Base-by-base conservation (phyloP, 345 rosid species). In the Salix arbutifolia region DNA sequence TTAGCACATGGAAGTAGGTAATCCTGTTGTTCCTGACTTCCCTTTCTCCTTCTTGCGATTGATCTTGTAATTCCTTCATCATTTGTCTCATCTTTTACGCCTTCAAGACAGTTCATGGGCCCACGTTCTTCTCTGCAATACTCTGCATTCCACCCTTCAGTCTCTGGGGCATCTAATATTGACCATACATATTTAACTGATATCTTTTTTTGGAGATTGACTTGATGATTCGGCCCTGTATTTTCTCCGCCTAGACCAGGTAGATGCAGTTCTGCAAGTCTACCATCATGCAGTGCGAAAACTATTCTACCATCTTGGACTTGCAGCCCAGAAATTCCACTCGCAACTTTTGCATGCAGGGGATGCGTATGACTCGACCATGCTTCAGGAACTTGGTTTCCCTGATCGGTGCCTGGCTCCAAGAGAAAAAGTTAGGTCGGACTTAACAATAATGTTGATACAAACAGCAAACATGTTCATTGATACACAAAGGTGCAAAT, bases 91-190 rank as follows among this genome's bases (percentile, higher is more conserved):
- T 89, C 89, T 77, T 86, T 91, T 56, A 75, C 80, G 62, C 93
- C 91, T 26, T 79, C 67, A 9, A 91, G 72, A 86, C 95, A 89
- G 76, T 86, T 88, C 75, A 68, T 66, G 9, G 90, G 89, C 42
- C 93, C 90, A 13, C 89, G 90, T 69, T 88, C 91, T 83, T 91
- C 91, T 65, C 86, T 87, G 83, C 95, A 91, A 40, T 89, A 91
- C 81, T 91, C 90, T 17, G 88, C 88, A 75, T 91, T 91, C 93
- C 95, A 89, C 67, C 93, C 91, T 86, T 91, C 92, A 25, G 85
- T 89, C 82, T 89, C 90, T 8, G 92, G 93, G 65, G 89, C 88
- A 65, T 88, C 91, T 61, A 89, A 21, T 28, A 84, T 74, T 28
- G 93, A 79, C 95, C 92, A 91, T 16, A 79, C 68, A 71, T 86